Evolutionary conservation across 768 basidiomycete species (phyloP).

Genomic region (Hydnomerulius pinastri): DNA sequence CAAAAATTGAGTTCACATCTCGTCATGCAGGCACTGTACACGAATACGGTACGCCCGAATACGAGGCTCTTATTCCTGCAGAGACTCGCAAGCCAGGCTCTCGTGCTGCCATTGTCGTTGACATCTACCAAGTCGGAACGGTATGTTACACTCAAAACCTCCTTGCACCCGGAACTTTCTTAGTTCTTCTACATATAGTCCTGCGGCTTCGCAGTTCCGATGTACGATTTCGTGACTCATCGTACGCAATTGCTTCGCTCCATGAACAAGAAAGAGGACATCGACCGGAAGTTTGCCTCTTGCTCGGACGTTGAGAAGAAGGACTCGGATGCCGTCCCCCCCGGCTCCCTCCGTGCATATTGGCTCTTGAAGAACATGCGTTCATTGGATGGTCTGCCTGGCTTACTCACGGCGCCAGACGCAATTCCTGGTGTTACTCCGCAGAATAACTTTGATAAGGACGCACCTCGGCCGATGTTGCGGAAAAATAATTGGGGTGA

Average conservation of each 20-base stretch:
- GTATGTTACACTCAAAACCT: constrained; percentile 31
- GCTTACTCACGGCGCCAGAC: constrained; percentile 34
- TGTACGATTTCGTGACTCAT: constrained; percentile 58
- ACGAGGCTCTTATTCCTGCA: constrained; percentile 50
- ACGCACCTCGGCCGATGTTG: constrained; percentile 14
- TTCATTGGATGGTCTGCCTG: constrained; percentile 64
- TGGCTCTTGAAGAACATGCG: constrained; percentile 51
- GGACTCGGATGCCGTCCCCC: constrained; percentile 4
- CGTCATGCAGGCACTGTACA: constrained; percentile 50
- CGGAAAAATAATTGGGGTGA: not conserved
- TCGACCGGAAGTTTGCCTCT: constrained; percentile 34
- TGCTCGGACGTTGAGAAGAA: constrained; percentile 9
- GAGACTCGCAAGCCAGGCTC: constrained; percentile 56
- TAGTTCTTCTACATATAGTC: constrained; percentile 52
- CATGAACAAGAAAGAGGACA: constrained; percentile 42
- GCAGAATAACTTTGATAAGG: constrained; percentile 20
- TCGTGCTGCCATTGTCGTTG: constrained; percentile 58
- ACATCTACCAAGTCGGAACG: constrained; percentile 57
- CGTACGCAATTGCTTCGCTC: constrained; percentile 51
- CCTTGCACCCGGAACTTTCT: not conserved
- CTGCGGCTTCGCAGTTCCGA: constrained; percentile 66
- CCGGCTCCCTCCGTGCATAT: constrained; percentile 49
- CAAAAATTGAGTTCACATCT: not conserved
- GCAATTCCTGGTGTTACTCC: constrained; percentile 10
- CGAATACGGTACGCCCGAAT: constrained; percentile 66